A percentile compares a stretch with the other conserved stretches of the same genome.
These are phyloP conservation scores for Oxyria digyna DNA, from an alignment of 148 eudicot species.

Conservation along the genomic window DNA sequence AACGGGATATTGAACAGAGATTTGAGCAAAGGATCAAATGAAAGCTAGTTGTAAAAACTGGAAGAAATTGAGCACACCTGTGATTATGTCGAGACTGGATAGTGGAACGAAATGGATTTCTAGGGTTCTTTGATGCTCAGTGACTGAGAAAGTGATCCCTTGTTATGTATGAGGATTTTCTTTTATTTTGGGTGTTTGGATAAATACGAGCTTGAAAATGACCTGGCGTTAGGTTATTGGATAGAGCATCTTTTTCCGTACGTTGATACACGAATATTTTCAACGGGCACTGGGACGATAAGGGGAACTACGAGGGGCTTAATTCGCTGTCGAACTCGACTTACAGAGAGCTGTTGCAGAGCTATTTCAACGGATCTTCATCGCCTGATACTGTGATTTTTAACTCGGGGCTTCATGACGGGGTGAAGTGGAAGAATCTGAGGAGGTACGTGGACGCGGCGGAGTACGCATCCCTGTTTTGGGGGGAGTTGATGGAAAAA, in stretches of 20 bases:
- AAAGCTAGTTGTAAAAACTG: background rate
- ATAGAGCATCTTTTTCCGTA: no score
- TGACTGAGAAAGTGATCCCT: background rate
- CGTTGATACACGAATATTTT: slow-evolving; percentile 84
- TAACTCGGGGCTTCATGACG: slow-evolving; percentile 60
- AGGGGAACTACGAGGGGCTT: slow-evolving; percentile 63
- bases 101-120: background rate
- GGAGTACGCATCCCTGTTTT: slow-evolving; percentile 58
- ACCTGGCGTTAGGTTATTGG: background rate
- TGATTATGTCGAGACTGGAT: background rate
- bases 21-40: background rate
- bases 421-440: slow-evolving; percentile 54
- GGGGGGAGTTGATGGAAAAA: slow-evolving; percentile 46
- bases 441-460: slow-evolving; percentile 49
- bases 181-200: background rate
- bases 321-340: slow-evolving; percentile 51
- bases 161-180: background rate
- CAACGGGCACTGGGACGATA: slow-evolving; percentile 62
- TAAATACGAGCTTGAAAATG: background rate
- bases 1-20: background rate
- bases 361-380: slow-evolving; percentile 36
- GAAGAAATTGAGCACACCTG: background rate
- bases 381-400: slow-evolving; percentile 58
- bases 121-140: slow-evolving; percentile 8
- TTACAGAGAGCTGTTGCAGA: slow-evolving; percentile 39